Evolutionary conservation across 192 early-diverging fungal genomes (phyloP).

Genomic region (Entrophospora sp.): DNA sequence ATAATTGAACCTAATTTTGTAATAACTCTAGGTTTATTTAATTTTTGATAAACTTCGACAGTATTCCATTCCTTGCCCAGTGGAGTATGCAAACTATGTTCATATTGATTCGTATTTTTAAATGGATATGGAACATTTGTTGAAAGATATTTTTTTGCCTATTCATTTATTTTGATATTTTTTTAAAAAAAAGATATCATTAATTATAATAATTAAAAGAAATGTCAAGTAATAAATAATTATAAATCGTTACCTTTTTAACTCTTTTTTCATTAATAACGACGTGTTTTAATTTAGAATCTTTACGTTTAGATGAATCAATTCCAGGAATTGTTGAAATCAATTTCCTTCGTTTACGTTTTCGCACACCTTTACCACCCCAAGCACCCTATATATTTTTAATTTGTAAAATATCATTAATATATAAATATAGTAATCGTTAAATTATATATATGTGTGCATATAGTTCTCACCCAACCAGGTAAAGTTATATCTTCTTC

Average conservation of each 20-base stretch:
- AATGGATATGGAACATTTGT: slow-evolving; percentile 75
- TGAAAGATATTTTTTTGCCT: slow-evolving; percentile 64
- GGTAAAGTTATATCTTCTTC: slow-evolving; percentile 78
- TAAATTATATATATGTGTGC: too few relatives aligned
- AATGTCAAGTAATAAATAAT: too few relatives aligned
- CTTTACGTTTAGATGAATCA: slow-evolving; percentile 52
- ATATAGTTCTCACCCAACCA: slow-evolving; percentile 71
- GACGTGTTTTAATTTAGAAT: slow-evolving; percentile 70
- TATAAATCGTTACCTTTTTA: slow-evolving; percentile 62
- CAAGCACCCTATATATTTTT: slow-evolving; percentile 73
- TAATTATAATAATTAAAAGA: too few relatives aligned
- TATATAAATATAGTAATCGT: too few relatives aligned
- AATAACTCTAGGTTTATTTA: slow-evolving; percentile 74
- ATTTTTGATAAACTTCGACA: slow-evolving; percentile 51
- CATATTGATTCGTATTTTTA: slow-evolving; percentile 77
- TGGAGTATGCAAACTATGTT: slow-evolving; percentile 69
- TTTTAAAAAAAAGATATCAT: too few relatives aligned
- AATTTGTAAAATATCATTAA: too few relatives aligned
- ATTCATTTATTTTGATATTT: not conserved
- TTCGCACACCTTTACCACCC: slow-evolving; percentile 54
- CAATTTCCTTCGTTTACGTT: slow-evolving; percentile 31
- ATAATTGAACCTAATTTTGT: slow-evolving; percentile 81
- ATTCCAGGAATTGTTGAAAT: slow-evolving; percentile 49
- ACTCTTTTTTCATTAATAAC: slow-evolving; percentile 84
- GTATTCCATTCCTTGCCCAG: slow-evolving; percentile 97